phyloP scores from a whole-genome alignment of 192 early-diverging fungal species.

The Backusella luteola region DNA sequence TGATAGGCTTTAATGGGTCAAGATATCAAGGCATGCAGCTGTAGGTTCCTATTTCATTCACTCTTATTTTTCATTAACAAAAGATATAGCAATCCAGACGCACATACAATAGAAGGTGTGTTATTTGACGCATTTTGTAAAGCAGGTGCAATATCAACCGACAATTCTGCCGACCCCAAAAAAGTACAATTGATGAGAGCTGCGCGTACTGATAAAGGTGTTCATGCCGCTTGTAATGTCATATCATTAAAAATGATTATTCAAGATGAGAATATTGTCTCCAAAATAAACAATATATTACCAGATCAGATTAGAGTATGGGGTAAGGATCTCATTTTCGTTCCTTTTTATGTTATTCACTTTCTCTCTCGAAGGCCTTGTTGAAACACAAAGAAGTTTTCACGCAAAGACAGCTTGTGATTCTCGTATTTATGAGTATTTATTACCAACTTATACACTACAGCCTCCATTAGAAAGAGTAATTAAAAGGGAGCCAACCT shows the following conservation, averaged over 20 bases:
- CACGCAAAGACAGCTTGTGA: conserved; percentile 92
- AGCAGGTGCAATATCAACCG: conserved; percentile 80
- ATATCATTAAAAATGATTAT: conserved; percentile 91
- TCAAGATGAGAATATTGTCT: conserved; percentile 70
- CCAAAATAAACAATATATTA: conserved; percentile 76
- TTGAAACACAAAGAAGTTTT: conserved; percentile 72
- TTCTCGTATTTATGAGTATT: conserved; percentile 94
- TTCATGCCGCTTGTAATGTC: conserved; percentile 96
- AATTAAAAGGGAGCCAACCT: not conserved
- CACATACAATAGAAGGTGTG: conserved; percentile 86
- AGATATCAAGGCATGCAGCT: conserved; percentile 98
- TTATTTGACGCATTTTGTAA: conserved; percentile 84
- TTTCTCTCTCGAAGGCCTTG: conserved; percentile 49
- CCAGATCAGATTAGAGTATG: conserved; percentile 90
- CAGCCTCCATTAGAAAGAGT: conserved; percentile 28
- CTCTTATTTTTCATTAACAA: not conserved
- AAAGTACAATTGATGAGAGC: conserved; percentile 86
- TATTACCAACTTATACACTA: conserved; percentile 90
- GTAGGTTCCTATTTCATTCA: conserved; percentile 41
- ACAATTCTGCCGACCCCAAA: conserved; percentile 79
- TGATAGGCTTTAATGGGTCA: conserved; percentile 93
- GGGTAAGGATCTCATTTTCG: conserved; percentile 48
- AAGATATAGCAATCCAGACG: conserved; percentile 66
- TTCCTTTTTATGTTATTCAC: not conserved
- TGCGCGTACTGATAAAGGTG: conserved; percentile 98